phyloP scores from a whole-genome alignment of 1,139 yeast species.

The Yamadazyma blattariae region DNA sequence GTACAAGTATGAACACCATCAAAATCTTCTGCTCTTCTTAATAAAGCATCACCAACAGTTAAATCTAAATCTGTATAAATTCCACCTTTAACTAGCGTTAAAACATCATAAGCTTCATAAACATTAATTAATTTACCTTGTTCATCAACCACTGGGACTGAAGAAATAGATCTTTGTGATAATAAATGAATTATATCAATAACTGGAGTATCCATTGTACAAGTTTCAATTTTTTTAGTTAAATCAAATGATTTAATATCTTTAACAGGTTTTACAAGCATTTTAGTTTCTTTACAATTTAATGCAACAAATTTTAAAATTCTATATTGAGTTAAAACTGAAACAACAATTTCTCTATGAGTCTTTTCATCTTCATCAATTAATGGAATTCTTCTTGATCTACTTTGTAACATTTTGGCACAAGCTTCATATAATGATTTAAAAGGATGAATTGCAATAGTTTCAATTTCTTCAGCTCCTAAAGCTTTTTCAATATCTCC shows the following conservation, averaged over 20 bases:
- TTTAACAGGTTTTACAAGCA: slow-evolving; percentile 71
- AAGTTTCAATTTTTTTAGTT: slow-evolving; percentile 62
- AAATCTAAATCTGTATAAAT: slow-evolving; percentile 86
- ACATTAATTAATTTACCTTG: slow-evolving; percentile 76
- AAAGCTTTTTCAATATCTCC: slow-evolving; percentile 83
- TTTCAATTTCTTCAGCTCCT: slow-evolving; percentile 87
- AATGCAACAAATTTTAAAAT: slow-evolving; percentile 92
- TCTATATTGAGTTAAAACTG: slow-evolving; percentile 94
- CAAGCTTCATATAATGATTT: slow-evolving; percentile 92
- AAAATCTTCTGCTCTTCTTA: slow-evolving; percentile 93
- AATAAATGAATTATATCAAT: slow-evolving; percentile 87
- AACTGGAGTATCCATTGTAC: slow-evolving; percentile 90
- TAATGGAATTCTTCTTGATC: slow-evolving; percentile 91
- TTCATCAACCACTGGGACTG: slow-evolving; percentile 90
- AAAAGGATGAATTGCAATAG: slow-evolving; percentile 88
- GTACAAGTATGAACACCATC: slow-evolving; percentile 99
- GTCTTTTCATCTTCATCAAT: slow-evolving; percentile 94
- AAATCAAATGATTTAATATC: slow-evolving; percentile 65
- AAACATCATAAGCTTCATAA: slow-evolving; percentile 93
- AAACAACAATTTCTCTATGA: slow-evolving; percentile 89
- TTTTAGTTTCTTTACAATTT: slow-evolving; percentile 92
- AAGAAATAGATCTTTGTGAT: slow-evolving; percentile 76
- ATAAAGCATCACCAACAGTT: slow-evolving; percentile 93
- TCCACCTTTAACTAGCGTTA: slow-evolving; percentile 92
- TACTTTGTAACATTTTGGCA: slow-evolving; percentile 82